phyloP scores from a whole-genome alignment of 768 basidiomycete genomes.

The Leccinum arenicola region DNA sequence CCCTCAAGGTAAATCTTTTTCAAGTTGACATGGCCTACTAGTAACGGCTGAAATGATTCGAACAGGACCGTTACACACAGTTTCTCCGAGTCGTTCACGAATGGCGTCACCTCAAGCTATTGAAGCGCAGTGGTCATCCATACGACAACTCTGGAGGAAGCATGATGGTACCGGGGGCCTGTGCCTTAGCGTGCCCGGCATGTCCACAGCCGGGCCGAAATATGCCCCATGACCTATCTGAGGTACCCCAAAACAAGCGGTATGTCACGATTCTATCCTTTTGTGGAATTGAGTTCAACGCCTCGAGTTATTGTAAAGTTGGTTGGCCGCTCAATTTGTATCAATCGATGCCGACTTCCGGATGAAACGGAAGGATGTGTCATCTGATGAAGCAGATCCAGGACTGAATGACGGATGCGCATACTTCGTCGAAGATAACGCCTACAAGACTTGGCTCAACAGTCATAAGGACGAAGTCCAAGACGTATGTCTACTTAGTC shows the following conservation, averaged over 20 bases:
- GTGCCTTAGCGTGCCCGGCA: background rate
- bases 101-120: constrained; percentile 22
- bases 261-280: background rate
- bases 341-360: background rate
- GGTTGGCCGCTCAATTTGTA: background rate
- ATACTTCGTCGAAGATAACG: background rate
- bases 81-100: constrained; percentile 15
- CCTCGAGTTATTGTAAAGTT: background rate
- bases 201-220: background rate
- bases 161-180: background rate
- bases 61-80: constrained; percentile 13
- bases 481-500: background rate
- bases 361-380: background rate
- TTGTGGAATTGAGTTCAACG: background rate
- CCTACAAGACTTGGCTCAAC: background rate
- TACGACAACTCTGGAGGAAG: too few species aligned
- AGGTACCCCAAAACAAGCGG: background rate
- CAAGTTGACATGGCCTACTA: too few species aligned
- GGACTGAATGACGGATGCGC: background rate
- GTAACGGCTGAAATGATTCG: too few species aligned
- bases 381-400: background rate
- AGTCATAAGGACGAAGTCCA: background rate
- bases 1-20: background rate
- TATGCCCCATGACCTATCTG: background rate
- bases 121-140: constrained; percentile 7